Percentiles rank a stretch among this genome's conserved stretches.
Evolutionary conservation across 1,139 yeast genomes (phyloP).

Genomic region (Candida gigantensis): DNA sequence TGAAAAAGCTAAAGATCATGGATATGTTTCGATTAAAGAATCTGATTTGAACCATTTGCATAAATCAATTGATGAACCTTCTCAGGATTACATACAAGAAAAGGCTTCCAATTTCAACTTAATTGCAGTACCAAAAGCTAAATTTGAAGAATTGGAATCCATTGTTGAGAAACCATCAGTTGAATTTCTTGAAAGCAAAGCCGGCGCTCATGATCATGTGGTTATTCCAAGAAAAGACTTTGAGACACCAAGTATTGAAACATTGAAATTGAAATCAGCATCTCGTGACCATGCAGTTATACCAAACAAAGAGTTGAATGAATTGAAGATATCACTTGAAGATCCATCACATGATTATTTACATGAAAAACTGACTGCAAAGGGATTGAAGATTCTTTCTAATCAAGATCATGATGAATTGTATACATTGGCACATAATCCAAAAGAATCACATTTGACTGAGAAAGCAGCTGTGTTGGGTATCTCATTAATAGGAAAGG

Average conservation of each 20-base stretch:
- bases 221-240: slow-evolving; percentile 11
- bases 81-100: slow-evolving; percentile 19
- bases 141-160: slow-evolving; percentile 20
- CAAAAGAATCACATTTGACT: slow-evolving; percentile 12
- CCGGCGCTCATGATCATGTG: slow-evolving; percentile 11
- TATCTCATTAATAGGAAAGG: not conserved
- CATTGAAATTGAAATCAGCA: slow-evolving; percentile 24
- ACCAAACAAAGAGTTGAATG: slow-evolving; percentile 10
- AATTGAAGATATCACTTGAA: slow-evolving; percentile 17
- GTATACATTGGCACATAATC: slow-evolving; percentile 13
- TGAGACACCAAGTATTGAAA: slow-evolving; percentile 19
- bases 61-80: slow-evolving; percentile 19
- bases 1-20: slow-evolving; percentile 16
- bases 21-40: slow-evolving; percentile 18
- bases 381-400: slow-evolving; percentile 13
- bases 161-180: slow-evolving; percentile 18
- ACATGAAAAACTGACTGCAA: slow-evolving; percentile 17
- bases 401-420: slow-evolving; percentile 28
- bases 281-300: slow-evolving; percentile 20
- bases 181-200: slow-evolving; percentile 21
- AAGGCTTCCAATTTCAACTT: slow-evolving; percentile 24
- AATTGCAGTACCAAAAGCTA: slow-evolving; percentile 24
- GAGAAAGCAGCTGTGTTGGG: slow-evolving; percentile 6
- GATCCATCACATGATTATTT: slow-evolving; percentile 28
- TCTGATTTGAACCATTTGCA: slow-evolving; percentile 18